A percentile compares a stretch with the other conserved stretches of the same genome.
Conservation (phyloP, 2,329 filamentous ascomycete genomes). For the Cladophialophora carrionii region DNA sequence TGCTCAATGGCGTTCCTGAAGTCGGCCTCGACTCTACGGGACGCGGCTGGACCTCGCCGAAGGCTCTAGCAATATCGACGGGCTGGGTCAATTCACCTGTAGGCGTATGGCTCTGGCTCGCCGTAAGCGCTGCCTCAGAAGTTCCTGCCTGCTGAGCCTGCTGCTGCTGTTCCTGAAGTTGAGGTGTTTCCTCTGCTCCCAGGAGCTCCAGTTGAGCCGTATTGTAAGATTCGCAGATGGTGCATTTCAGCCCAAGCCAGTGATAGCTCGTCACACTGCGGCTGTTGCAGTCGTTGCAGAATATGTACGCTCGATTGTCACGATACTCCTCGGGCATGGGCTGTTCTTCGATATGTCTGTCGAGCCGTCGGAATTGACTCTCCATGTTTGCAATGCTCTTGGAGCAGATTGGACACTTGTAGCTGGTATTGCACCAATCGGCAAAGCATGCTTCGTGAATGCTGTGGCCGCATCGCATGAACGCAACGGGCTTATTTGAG, state of each 20-base stretch:
- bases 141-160: slow-evolving; percentile 39
- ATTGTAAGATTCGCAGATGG: slow-evolving; percentile 55
- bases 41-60: slow-evolving; percentile 27
- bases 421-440: slow-evolving; percentile 84
- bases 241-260: slow-evolving; percentile 92
- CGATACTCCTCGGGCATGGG: slow-evolving; percentile 87
- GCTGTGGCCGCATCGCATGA: slow-evolving; percentile 94
- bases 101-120: slow-evolving; percentile 37
- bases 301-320: slow-evolving; percentile 77
- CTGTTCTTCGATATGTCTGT: slow-evolving; percentile 81
- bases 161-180: slow-evolving; percentile 34
- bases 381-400: slow-evolving; percentile 99
- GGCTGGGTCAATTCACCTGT: slow-evolving; percentile 29
- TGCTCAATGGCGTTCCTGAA: slow-evolving; percentile 34
- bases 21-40: slow-evolving; percentile 32
- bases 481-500: slow-evolving; percentile 82
- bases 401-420: slow-evolving; percentile 95
- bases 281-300: slow-evolving; percentile 93
- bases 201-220: slow-evolving; percentile 50
- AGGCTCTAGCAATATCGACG: slow-evolving; percentile 18
- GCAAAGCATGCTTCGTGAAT: slow-evolving; percentile 90
- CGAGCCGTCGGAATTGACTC: slow-evolving; percentile 85
- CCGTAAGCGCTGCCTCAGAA: slow-evolving; percentile 37
- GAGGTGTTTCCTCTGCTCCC: slow-evolving; percentile 40
- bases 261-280: slow-evolving; percentile 87